Evolutionary conservation across 225 moss, liverwort and hornwort species (phyloP).

Genomic region (Sphagnum contortum): DNA sequence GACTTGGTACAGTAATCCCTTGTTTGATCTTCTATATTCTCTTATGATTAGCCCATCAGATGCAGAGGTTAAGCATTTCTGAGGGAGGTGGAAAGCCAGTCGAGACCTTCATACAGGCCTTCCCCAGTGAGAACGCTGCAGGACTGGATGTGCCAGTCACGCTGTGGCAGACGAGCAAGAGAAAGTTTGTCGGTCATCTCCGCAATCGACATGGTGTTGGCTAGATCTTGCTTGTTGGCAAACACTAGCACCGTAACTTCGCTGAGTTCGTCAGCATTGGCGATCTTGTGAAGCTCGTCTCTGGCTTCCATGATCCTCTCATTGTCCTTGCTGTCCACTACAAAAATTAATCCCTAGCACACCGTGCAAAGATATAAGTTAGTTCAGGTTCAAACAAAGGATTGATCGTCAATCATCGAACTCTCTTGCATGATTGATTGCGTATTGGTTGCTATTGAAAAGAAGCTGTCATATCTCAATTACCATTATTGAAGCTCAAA

Average conservation of each 20-base stretch:
- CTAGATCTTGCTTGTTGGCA: conserved; percentile 62
- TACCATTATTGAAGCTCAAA: too few species aligned
- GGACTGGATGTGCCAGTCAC: conserved; percentile 50
- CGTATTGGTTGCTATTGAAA: too few species aligned
- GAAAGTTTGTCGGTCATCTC: conserved; percentile 50
- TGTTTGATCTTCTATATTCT: too few species aligned
- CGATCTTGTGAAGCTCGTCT: conserved; percentile 56
- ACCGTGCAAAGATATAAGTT: conserved; percentile 6
- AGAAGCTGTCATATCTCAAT: too few species aligned
- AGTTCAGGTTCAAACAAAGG: too few species aligned
- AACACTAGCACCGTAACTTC: conserved; percentile 45
- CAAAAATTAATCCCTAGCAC: conserved; percentile 66
- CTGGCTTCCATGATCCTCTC: conserved; percentile 50
- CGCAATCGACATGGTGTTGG: conserved; percentile 24
- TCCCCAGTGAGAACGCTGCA: conserved; percentile 60
- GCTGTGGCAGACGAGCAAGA: conserved; percentile 29
- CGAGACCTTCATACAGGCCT: too few species aligned
- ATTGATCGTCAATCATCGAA: too few species aligned
- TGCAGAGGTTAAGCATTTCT: too few species aligned
- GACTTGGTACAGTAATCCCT: too few species aligned
- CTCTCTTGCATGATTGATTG: too few species aligned
- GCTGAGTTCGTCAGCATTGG: conserved; percentile 27
- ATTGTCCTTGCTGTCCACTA: conserved; percentile 58
- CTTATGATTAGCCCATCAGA: too few species aligned
- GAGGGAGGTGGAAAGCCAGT: too few species aligned